Evolutionary conservation across 1,284 basidiomycete species (phyloP).

Genomic region (Cryptococcus deneoformans): DNA sequence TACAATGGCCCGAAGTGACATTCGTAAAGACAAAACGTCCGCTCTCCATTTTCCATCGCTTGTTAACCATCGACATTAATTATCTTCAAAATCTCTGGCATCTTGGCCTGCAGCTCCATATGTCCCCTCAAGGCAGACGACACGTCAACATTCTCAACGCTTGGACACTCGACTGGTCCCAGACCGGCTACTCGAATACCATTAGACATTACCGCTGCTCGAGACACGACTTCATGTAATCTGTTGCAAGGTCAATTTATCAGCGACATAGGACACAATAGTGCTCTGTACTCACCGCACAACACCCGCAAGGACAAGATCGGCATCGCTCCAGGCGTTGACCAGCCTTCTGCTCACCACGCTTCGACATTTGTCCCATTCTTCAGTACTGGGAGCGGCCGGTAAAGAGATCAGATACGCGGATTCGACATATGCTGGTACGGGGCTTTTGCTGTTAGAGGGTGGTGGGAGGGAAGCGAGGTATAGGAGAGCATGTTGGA

Average conservation of each 20-base stretch:
- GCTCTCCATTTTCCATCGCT: background rate
- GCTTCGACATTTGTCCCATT: slow-evolving; percentile 51
- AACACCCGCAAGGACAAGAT: slow-evolving; percentile 56
- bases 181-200: slow-evolving; percentile 49
- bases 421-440: slow-evolving; percentile 53
- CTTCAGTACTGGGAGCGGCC: slow-evolving; percentile 48
- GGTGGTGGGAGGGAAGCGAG: slow-evolving; percentile 47
- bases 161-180: slow-evolving; percentile 44
- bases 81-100: slow-evolving; percentile 43
- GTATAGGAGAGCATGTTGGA: slow-evolving; percentile 54
- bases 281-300: slow-evolving; percentile 38
- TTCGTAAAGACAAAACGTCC: no score
- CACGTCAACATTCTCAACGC: slow-evolving; percentile 52
- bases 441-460: slow-evolving; percentile 25
- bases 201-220: slow-evolving; percentile 45
- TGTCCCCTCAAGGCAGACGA: slow-evolving; percentile 47
- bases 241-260: slow-evolving; percentile 20
- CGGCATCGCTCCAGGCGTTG: slow-evolving; percentile 52
- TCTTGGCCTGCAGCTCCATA: slow-evolving; percentile 46
- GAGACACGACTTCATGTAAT: slow-evolving; percentile 53
- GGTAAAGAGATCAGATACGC: slow-evolving; percentile 55
- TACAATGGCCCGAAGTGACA: no score
- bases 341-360: slow-evolving; percentile 54
- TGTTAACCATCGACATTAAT: slow-evolving; percentile 41
- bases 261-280: background rate